These are phyloP conservation scores for Calonectria henricotiae DNA, from an alignment of 2,329 filamentous ascomycete genomes.

Conservation along the genomic window DNA sequence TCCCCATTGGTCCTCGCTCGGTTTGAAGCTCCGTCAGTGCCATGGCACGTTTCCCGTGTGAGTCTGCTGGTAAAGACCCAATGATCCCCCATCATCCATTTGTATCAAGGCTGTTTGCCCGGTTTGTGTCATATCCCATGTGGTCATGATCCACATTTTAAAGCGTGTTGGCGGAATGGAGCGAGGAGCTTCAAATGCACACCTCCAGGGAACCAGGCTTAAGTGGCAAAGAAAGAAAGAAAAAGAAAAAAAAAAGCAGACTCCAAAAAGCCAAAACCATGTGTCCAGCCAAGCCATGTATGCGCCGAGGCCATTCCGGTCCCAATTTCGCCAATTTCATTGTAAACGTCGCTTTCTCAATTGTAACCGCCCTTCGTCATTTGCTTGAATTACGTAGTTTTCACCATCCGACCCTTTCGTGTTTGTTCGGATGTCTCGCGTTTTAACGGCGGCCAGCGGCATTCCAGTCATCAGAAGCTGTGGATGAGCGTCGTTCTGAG, in stretches of 20 bases:
- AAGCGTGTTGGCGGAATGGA: not conserved
- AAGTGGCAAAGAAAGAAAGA: constrained; percentile 7
- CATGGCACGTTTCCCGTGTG: not conserved
- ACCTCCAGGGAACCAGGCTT: not conserved
- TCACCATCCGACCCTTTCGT: not conserved
- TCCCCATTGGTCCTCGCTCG: not conserved
- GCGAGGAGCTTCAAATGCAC: not conserved
- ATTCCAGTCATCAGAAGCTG: constrained; percentile 51
- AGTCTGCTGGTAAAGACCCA: not conserved
- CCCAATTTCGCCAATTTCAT: constrained; percentile 31
- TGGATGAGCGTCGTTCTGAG: constrained; percentile 49
- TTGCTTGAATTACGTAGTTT: constrained; percentile 23
- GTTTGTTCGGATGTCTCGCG: not conserved
- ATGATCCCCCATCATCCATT: not conserved
- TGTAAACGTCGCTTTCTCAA: constrained; percentile 31
- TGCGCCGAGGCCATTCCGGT: constrained; percentile 35
- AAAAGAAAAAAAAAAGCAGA: constrained; percentile 16
- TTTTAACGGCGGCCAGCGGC: constrained; percentile 44
- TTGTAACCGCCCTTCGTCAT: not conserved
- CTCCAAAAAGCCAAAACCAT: constrained; percentile 30
- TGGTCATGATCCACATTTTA: not conserved
- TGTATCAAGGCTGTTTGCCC: not conserved
- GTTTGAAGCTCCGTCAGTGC: not conserved
- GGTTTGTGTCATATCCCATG: not conserved
- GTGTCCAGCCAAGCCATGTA: constrained; percentile 20